Evolutionary conservation across 345 rosid species (phyloP).

Genomic region (Ceriops decandra): DNA sequence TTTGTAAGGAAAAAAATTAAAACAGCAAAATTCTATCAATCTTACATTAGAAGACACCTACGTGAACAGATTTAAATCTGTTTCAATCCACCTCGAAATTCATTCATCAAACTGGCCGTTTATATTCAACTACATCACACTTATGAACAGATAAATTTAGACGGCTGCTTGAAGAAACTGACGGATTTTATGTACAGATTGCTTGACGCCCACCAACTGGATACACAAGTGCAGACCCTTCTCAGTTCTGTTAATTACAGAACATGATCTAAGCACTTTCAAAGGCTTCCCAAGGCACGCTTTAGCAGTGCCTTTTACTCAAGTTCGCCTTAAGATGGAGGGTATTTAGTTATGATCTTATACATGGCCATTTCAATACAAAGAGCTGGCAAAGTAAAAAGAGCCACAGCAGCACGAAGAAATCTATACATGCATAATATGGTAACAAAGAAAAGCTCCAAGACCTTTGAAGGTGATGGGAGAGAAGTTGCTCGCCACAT

Average conservation of each 20-base stretch:
- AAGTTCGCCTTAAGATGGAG: conserved; percentile 25
- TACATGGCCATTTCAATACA: background rate
- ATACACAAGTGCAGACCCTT: background rate
- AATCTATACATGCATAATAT: background rate
- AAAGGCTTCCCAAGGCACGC: conserved; percentile 6
- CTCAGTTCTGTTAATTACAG: background rate
- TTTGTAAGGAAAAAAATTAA: too few species aligned
- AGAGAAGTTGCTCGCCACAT: conserved; percentile 37
- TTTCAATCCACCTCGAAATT: too few species aligned
- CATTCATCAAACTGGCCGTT: too few species aligned
- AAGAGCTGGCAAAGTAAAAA: background rate
- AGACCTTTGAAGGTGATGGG: conserved; percentile 39
- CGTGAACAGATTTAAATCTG: too few species aligned
- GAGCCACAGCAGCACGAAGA: background rate
- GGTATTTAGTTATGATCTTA: background rate
- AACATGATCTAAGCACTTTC: conserved; percentile 14
- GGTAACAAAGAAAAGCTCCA: background rate
- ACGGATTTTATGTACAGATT: conserved; percentile 17
- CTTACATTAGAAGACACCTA: too few species aligned
- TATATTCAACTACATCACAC: background rate
- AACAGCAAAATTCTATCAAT: too few species aligned
- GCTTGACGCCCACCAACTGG: background rate
- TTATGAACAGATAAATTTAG: background rate
- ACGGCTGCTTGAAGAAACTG: background rate
- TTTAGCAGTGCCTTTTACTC: conserved; percentile 20